Percentiles rank a stretch among this genome's conserved stretches.
These are phyloP conservation scores for Apiospora pterosperma DNA, from an alignment of 2,329 filamentous ascomycete genomes.

Conservation along the genomic window DNA sequence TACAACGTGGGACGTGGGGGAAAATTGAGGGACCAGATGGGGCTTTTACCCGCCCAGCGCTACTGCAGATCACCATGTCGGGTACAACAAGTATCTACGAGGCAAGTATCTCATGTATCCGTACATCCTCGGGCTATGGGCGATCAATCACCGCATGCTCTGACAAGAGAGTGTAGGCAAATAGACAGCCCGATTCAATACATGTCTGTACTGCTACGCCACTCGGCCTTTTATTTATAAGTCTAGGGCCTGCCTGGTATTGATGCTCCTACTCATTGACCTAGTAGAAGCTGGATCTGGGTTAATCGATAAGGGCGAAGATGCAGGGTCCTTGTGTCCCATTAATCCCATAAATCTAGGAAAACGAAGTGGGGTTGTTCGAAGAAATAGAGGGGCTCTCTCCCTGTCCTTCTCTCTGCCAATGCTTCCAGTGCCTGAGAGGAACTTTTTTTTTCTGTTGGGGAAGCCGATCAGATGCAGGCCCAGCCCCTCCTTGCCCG, in stretches of 20 bases:
- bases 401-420: not conserved
- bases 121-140: not conserved
- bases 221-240: not conserved
- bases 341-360: too few relatives aligned
- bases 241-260: not conserved
- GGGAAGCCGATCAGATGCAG: slow-evolving; percentile 1
- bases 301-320: not conserved
- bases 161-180: not conserved
- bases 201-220: not conserved
- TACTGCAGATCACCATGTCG: not conserved
- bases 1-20: slow-evolving; percentile 1
- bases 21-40: not conserved
- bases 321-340: not conserved
- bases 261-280: not conserved
- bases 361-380: too few relatives aligned
- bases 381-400: not conserved
- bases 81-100: not conserved
- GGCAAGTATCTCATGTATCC: not conserved
- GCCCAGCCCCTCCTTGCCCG: slow-evolving; percentile 1
- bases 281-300: not conserved
- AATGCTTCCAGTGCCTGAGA: not conserved
- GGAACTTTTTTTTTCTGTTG: slow-evolving; percentile 2
- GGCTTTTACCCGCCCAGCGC: slow-evolving; percentile 1
- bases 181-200: too few relatives aligned
- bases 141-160: not conserved